Evolutionary conservation across 2,329 filamentous ascomycete genomes (phyloP), one percentile per base, ranked within the genome.

Genomic region (Botrytis byssoidea): DNA sequence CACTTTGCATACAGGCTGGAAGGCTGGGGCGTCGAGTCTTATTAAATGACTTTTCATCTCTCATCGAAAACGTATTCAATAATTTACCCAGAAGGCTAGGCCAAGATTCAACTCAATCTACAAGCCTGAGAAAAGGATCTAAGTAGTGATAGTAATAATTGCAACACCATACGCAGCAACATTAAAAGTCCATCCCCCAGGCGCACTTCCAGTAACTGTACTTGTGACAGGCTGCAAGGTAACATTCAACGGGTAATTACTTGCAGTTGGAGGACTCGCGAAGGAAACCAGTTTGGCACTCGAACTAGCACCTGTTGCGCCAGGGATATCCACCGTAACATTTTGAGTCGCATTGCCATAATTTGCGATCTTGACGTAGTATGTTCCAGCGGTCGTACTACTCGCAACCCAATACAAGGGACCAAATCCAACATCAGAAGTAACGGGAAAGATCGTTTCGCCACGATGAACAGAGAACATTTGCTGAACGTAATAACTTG

Each of bases 351-450:
- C 85, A 0, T 84, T 85, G 80, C 88, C 88, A 79, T 87, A 88
- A 0, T 85, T 85, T 9, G 85, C 85, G 6, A 82, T 84, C 80
- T 88, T 88, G 81, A 85, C 85, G 76, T 87, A 81, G 63, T 83
- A 79, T 1, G 79, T 81, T 2, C 82, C 82, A 12, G 76, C 65
- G 5, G 61, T 29, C n/a, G 81, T 83, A 25, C 82, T 80, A 63
- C 83, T 79, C 1, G 85, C 82, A 9, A 87, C 86, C 77, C 85
- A 87, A 80, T 83, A 88, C 0, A 86, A 78, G 0, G 86, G 86
- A 22, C 82, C 81, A 66, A 86, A 83, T 14, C 67, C 61, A 1
- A 35, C 29, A 3, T 82, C 77, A 18, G 80, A 79, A 4, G 80
- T 81, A 1, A 83, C 82, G 0, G 85, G 84, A 0, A 87, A 82